Percentiles rank a stretch among this genome's conserved stretches.
These are phyloP conservation scores for Tinospora cordifolia DNA, from an alignment of 164 flowering plant species.

Conservation along the genomic window DNA sequence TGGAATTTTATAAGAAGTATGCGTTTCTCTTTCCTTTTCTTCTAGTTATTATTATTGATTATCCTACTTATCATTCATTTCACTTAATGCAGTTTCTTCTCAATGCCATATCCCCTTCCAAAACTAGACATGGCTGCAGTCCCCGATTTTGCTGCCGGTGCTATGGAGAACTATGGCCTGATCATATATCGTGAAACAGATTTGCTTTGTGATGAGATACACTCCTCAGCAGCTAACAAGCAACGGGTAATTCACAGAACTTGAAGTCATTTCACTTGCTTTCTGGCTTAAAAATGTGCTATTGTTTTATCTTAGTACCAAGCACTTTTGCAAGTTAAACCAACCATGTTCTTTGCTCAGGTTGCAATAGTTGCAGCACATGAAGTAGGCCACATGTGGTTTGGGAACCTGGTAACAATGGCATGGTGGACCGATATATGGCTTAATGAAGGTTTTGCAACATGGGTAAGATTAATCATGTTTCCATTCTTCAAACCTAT, in stretches of 20 bases:
- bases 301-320: neutral
- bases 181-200: slow-evolving; percentile 91
- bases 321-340: neutral
- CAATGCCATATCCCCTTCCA: slow-evolving; percentile 76
- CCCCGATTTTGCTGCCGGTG: slow-evolving; percentile 99
- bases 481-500: neutral
- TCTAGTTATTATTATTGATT: neutral
- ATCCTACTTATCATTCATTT: slow-evolving; percentile 8
- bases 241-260: slow-evolving; percentile 52
- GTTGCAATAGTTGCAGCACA: slow-evolving; percentile 91
- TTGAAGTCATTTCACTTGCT: slow-evolving; percentile 4
- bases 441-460: slow-evolving; percentile 99
- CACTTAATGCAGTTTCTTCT: slow-evolving; percentile 60
- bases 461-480: slow-evolving; percentile 58
- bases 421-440: slow-evolving; percentile 99
- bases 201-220: slow-evolving; percentile 80
- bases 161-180: slow-evolving; percentile 98
- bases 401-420: slow-evolving; percentile 99
- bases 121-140: slow-evolving; percentile 95
- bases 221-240: slow-evolving; percentile 89
- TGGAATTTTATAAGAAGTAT: slow-evolving; percentile 73
- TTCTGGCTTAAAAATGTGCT: neutral
- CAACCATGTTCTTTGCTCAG: slow-evolving; percentile 23
- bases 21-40: neutral
- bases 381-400: slow-evolving; percentile 99